Base-by-base conservation (phyloP, 1,284 basidiomycete genomes). In the Pseudozyma thailandica region DNA sequence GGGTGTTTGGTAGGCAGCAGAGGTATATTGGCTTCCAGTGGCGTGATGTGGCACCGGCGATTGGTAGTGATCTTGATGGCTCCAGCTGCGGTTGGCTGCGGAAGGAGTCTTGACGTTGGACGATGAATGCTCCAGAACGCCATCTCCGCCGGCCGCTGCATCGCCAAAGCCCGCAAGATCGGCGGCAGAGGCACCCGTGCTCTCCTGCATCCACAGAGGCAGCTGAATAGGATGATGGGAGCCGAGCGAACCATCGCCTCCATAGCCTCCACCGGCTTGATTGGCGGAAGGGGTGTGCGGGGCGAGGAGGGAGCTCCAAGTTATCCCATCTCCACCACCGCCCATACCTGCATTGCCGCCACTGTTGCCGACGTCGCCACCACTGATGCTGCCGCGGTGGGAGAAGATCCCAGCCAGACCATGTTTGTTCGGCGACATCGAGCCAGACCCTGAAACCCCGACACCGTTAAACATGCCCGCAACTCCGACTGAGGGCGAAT, bases 181-280 rank as follows among this genome's bases (percentile, higher is more conserved):
- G 13, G 41, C 23, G 3, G 57, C 13, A 0, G 57, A 35, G 2
- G 54, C 44, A 3, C 63, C 70, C 0, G 70, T 72, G 10, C 46
- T 51, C 30, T 72, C 70, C 49, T 72, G 70, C 70, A 72, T 72
- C 70, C 70, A 72, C 26, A 72, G 31, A 13, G 70, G 70, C n/a
- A 72, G 33, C 45, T 72, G 70, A 16, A 71, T 59, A 4, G 68
- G 56, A 13, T 60, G 69, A n/a, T 59, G 33, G 3, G 38, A 10
- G 23, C 18, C n/a, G 7, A 18, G 9, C 1, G 39, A 50, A 2
- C 35, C 27, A 8, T 51, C 60, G n/a, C 26, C 48, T 8, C 51
- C 50, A 18, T 38, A 50, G 1, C 43, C 48, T 13, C 60, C 60
- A 21, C 50, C 58, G 3, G 21, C 45, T 21, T 49, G 45, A n/a